Evolutionary conservation across 1,284 basidiomycete genomes (phyloP).

Genomic region (Ganoderma leucocontextum): DNA sequence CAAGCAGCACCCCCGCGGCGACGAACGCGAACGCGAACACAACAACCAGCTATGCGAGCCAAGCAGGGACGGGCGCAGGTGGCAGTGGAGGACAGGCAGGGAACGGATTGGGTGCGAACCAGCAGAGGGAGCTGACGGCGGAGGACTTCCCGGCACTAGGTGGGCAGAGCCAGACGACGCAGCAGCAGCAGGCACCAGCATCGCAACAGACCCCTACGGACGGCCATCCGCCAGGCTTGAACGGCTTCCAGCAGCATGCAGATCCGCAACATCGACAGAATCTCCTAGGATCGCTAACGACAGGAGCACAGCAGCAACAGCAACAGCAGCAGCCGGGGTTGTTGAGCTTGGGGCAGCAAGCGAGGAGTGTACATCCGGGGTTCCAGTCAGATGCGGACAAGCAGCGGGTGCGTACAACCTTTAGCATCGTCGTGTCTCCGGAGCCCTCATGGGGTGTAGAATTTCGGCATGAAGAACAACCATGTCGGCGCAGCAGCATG

Average conservation of each 20-base stretch:
- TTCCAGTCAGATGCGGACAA: slow-evolving; percentile 74
- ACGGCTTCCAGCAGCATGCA: slow-evolving; percentile 66
- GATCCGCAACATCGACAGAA: slow-evolving; percentile 62
- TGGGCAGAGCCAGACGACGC: slow-evolving; percentile 52
- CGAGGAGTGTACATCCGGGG: slow-evolving; percentile 65
- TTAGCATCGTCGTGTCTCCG: slow-evolving; percentile 16
- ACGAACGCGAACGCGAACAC: slow-evolving; percentile 45
- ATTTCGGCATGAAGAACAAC: slow-evolving; percentile 65
- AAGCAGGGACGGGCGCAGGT: slow-evolving; percentile 67
- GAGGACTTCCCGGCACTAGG: slow-evolving; percentile 88
- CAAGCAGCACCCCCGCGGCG: slow-evolving; percentile 43
- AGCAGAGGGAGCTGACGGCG: slow-evolving; percentile 75
- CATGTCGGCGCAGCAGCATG: slow-evolving; percentile 57
- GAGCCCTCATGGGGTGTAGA: slow-evolving; percentile 42
- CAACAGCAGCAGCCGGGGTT: slow-evolving; percentile 70
- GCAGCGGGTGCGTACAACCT: slow-evolving; percentile 64
- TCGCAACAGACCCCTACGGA: slow-evolving; percentile 44
- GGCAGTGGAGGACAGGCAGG: slow-evolving; percentile 48
- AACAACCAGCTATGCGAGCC: slow-evolving; percentile 74
- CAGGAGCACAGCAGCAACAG: slow-evolving; percentile 50
- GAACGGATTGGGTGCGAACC: slow-evolving; percentile 49
- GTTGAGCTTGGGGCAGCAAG: slow-evolving; percentile 69
- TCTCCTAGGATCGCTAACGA: slow-evolving; percentile 58
- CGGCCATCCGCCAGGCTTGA: slow-evolving; percentile 74
- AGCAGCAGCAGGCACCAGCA: slow-evolving; percentile 47